A percentile compares a stretch with the other conserved stretches of the same genome.
Evolutionary conservation across 441 rosid species (phyloP).

Genomic region (Viola pubescens): DNA sequence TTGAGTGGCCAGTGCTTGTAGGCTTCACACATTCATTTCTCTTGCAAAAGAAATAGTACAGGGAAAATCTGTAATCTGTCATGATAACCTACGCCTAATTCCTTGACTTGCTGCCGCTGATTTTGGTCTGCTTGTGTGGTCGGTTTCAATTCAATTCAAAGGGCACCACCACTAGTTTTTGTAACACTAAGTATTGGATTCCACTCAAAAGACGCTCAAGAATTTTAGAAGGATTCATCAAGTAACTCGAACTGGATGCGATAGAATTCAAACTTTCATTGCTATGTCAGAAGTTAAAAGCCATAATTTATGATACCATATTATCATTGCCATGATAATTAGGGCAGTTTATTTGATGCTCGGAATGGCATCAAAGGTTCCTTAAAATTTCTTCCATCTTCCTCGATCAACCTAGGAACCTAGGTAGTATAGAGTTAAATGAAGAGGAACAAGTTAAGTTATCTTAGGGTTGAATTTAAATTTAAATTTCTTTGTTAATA

Average conservation of each 20-base stretch:
- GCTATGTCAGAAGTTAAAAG: too few species aligned
- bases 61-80: conserved; percentile 7
- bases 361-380: not conserved
- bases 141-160: conserved; percentile 12
- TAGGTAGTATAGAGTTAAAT: conserved; percentile 7
- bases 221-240: too few species aligned
- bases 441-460: not conserved
- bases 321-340: too few species aligned
- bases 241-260: too few species aligned
- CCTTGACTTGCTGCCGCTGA: conserved; percentile 18
- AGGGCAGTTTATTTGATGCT: too few species aligned
- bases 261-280: too few species aligned
- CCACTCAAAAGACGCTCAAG: too few species aligned
- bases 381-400: not conserved
- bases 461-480: not conserved
- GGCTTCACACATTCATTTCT: conserved; percentile 8
- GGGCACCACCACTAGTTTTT: too few species aligned
- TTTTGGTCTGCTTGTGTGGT: conserved; percentile 19
- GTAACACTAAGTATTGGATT: too few species aligned
- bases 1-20: conserved; percentile 12
- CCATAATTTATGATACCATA: too few species aligned
- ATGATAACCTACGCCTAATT: conserved; percentile 25
- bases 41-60: not conserved
- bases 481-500: conserved; percentile 1
- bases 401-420: conserved; percentile 10